Percentiles rank a stretch among this genome's conserved stretches.
Conservation (phyloP, 495 filamentous ascomycete genomes). For the Tuber brumale region DNA sequence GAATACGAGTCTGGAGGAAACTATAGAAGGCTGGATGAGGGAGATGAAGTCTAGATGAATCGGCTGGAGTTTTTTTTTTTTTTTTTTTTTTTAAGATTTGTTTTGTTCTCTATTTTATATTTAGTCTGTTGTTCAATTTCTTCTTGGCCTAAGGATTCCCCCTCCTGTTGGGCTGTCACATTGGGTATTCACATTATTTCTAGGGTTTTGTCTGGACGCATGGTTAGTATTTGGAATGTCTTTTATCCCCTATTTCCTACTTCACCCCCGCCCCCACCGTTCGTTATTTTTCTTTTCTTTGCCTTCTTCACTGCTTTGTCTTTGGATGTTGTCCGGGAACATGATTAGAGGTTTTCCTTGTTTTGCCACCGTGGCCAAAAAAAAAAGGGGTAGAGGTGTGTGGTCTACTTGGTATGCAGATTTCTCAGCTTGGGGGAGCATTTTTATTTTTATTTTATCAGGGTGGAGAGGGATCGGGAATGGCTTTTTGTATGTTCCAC, state of each 20-base stretch:
- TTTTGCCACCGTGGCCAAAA: background rate
- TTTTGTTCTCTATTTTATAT: background rate
- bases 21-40: slow-evolving; percentile 62
- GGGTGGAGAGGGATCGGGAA: background rate
- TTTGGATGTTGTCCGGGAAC: background rate
- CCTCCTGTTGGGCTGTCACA: background rate
- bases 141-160: background rate
- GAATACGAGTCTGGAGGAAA: slow-evolving; percentile 48
- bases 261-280: background rate
- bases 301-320: background rate
- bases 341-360: slow-evolving; percentile 1
- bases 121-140: background rate
- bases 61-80: slow-evolving; percentile 8
- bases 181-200: background rate
- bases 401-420: background rate
- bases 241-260: background rate
- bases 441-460: background rate
- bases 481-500: background rate
- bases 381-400: background rate
- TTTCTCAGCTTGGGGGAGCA: background rate
- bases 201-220: background rate
- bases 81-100: background rate
- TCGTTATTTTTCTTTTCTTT: background rate
- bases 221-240: background rate
- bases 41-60: slow-evolving; percentile 48